These are phyloP conservation scores for Amaranthus palmeri DNA, from an alignment of 148 eudicot species.

Conservation along the genomic window DNA sequence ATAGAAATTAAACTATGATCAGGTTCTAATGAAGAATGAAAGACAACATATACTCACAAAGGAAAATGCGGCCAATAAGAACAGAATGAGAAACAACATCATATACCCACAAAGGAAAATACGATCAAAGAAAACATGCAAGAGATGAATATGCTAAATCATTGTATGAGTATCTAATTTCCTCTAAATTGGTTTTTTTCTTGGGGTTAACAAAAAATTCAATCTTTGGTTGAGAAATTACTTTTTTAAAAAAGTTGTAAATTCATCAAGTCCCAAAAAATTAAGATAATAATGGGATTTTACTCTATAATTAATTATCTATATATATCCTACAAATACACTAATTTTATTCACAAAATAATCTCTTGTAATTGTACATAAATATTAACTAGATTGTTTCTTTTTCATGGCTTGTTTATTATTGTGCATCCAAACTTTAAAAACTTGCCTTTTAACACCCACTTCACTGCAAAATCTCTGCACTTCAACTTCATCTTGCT, in stretches of 20 bases:
- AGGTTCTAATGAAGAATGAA: background rate
- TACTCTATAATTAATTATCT: background rate
- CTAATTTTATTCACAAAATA: slow-evolving; percentile 11
- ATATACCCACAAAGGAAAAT: no score
- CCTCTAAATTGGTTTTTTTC: no score
- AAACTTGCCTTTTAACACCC: slow-evolving; percentile 31
- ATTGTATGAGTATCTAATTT: no score
- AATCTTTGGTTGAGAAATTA: no score
- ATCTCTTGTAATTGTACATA: background rate
- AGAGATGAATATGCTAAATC: no score
- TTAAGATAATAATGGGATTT: no score
- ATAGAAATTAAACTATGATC: background rate
- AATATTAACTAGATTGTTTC: background rate
- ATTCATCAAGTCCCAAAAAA: background rate
- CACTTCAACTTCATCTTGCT: slow-evolving; percentile 19
- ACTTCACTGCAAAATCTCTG: slow-evolving; percentile 22
- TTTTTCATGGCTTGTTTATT: slow-evolving; percentile 26
- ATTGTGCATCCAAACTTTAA: slow-evolving; percentile 47
- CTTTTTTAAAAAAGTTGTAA: background rate
- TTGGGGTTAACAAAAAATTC: no score
- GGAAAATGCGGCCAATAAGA: no score
- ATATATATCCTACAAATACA: background rate
- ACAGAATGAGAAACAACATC: no score
- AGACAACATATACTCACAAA: no score
- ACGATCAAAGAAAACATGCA: no score